Evolutionary conservation across 495 filamentous ascomycete species (phyloP).

Genomic region (Penicillium cataractarum): DNA sequence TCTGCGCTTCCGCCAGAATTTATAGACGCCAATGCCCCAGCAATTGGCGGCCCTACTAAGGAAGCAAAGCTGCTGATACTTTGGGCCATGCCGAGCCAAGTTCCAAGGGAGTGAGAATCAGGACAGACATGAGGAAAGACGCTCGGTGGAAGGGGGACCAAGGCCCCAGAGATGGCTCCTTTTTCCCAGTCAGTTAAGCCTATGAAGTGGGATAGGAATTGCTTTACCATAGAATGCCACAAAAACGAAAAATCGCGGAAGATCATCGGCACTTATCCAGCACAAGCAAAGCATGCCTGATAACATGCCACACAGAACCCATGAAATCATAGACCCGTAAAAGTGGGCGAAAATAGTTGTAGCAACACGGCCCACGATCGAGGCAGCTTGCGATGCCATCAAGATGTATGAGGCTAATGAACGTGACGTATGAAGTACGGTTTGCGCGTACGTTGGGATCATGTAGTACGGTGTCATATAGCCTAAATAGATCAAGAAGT

Average conservation of each 20-base stretch:
- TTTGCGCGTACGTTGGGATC: constrained; percentile 56
- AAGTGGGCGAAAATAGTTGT: constrained; percentile 27
- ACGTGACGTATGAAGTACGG: constrained; percentile 40
- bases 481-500: constrained; percentile 58
- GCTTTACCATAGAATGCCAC: constrained; percentile 56
- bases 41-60: constrained; percentile 69
- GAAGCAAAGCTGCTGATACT: constrained; percentile 66
- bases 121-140: constrained; percentile 65
- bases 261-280: constrained; percentile 61
- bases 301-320: constrained; percentile 28
- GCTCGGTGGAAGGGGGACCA: constrained; percentile 62
- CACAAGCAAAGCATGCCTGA: constrained; percentile 28
- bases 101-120: constrained; percentile 62
- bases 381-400: constrained; percentile 37
- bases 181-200: background rate
- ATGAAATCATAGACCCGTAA: constrained; percentile 31
- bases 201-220: background rate
- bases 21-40: constrained; percentile 51
- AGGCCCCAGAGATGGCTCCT: constrained; percentile 67
- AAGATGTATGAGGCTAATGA: constrained; percentile 53
- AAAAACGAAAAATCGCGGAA: constrained; percentile 62
- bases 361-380: constrained; percentile 32
- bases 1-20: constrained; percentile 25
- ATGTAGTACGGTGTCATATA: constrained; percentile 69
- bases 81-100: constrained; percentile 75